phyloP scores from a whole-genome alignment of 139 green algal genomes.

The Edaphochlamys debaryana region DNA sequence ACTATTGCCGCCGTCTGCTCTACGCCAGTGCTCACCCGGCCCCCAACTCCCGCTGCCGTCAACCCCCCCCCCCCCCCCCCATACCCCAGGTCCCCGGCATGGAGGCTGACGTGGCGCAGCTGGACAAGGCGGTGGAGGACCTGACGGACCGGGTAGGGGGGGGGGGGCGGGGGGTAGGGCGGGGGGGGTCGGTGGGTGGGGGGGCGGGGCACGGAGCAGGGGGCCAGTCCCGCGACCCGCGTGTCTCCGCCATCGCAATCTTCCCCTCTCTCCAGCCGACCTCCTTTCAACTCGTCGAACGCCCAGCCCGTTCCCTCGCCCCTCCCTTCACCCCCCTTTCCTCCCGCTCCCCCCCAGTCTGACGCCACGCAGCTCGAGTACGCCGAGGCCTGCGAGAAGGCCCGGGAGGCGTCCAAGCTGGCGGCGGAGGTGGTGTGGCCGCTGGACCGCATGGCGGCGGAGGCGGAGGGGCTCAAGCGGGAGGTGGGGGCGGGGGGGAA shows the following conservation, averaged over 20 bases:
- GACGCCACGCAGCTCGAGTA: constrained; percentile 11
- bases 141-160: constrained; percentile 3
- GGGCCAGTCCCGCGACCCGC: no score
- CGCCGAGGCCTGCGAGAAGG: constrained; percentile 12
- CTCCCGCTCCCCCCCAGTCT: neutral
- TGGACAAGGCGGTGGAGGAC: neutral
- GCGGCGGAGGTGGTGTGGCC: constrained; percentile 29
- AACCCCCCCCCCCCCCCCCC: no score
- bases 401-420: constrained; percentile 15
- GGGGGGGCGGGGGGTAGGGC: no score
- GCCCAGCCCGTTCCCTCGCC: no score
- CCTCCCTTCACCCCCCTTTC: neutral
- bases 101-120: neutral
- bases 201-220: no score
- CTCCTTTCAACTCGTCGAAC: no score
- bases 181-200: no score
- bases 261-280: no score
- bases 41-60: no score
- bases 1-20: no score
- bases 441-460: constrained; percentile 35
- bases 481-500: constrained; percentile 44
- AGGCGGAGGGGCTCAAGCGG: constrained; percentile 40
- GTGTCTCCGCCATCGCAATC: no score
- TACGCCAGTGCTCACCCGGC: no score
- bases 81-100: constrained; percentile 5